A percentile compares a stretch with the other conserved stretches of the same genome.
These are phyloP conservation scores for Limonium bicolor DNA, from an alignment of 148 eudicot genomes.

Conservation along the genomic window DNA sequence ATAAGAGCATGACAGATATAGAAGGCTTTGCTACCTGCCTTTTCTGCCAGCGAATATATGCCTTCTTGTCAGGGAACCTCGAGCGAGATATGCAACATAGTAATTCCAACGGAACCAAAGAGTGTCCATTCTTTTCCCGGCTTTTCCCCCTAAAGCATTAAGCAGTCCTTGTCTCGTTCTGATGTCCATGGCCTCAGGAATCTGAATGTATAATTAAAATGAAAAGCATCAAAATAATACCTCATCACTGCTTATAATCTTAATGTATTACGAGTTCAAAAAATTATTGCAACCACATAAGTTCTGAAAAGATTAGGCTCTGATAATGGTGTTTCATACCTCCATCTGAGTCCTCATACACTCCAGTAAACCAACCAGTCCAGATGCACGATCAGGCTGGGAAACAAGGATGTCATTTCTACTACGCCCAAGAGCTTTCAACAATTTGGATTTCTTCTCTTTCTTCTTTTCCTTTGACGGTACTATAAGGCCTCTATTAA, in stretches of 20 bases:
- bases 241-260: too few relatives aligned
- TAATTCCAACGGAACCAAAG: slow-evolving; percentile 86
- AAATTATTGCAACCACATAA: too few relatives aligned
- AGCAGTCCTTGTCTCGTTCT: slow-evolving; percentile 94
- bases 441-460: slow-evolving; percentile 70
- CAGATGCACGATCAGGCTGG: slow-evolving; percentile 54
- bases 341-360: slow-evolving; percentile 98
- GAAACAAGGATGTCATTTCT: slow-evolving; percentile 37
- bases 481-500: slow-evolving; percentile 74
- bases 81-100: slow-evolving; percentile 83
- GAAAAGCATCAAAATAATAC: not conserved
- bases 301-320: too few relatives aligned
- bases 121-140: slow-evolving; percentile 96
- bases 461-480: slow-evolving; percentile 96
- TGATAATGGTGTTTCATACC: too few relatives aligned
- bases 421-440: slow-evolving; percentile 88
- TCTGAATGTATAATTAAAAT: slow-evolving; percentile 25
- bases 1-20: too few relatives aligned
- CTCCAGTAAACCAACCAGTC: slow-evolving; percentile 86
- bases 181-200: slow-evolving; percentile 92
- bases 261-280: too few relatives aligned
- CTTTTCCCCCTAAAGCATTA: slow-evolving; percentile 79
- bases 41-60: slow-evolving; percentile 96
- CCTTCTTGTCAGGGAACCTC: slow-evolving; percentile 91
- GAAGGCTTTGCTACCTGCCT: slow-evolving; percentile 96